These are phyloP conservation scores for Magnusiomyces magnusii DNA, from an alignment of 1,139 yeast genomes.

Conservation along the genomic window DNA sequence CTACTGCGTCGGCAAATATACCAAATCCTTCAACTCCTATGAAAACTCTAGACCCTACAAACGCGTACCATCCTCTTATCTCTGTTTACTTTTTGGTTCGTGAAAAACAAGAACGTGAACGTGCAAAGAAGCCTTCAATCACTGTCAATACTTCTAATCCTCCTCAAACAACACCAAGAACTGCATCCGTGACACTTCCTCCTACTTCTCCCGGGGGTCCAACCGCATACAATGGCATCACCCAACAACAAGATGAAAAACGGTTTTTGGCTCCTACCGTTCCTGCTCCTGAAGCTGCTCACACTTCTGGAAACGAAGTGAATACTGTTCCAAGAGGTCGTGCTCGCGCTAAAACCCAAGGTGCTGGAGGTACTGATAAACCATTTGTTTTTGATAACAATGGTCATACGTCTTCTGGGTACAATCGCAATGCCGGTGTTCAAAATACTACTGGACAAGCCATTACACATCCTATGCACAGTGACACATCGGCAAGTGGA, in stretches of 20 bases:
- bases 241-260: constrained; percentile 5
- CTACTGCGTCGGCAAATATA: neutral
- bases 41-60: constrained; percentile 62
- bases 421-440: no score
- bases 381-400: constrained; percentile 14
- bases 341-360: constrained; percentile 26
- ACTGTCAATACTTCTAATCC: neutral
- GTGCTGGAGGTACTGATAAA: constrained; percentile 19
- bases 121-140: neutral
- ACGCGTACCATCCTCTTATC: constrained; percentile 80
- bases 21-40: constrained; percentile 2
- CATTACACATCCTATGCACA: constrained; percentile 21
- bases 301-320: constrained; percentile 7
- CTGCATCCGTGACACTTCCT: neutral
- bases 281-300: constrained; percentile 17
- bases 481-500: constrained; percentile 6
- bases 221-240: neutral
- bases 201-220: neutral
- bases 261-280: constrained; percentile 13
- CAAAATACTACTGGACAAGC: constrained; percentile 8
- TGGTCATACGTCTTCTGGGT: no score
- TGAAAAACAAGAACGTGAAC: constrained; percentile 65
- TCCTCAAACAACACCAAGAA: neutral
- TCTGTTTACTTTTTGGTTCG: constrained; percentile 81
- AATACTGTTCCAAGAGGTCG: constrained; percentile 19